phyloP scores from a whole-genome alignment of 352 stramenopile genomes.

The Phytophthora citrophthora region DNA sequence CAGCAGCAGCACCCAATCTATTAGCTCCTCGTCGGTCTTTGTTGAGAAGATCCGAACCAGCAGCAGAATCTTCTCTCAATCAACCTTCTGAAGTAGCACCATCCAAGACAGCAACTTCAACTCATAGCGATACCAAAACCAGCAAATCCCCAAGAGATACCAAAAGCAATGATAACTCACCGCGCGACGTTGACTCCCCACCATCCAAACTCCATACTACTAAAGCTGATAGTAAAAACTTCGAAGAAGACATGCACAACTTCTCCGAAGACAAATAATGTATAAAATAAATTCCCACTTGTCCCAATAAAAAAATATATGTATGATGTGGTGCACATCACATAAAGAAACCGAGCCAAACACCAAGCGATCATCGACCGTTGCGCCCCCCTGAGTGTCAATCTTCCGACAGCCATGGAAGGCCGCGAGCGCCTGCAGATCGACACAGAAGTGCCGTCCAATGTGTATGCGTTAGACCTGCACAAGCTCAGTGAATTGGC shows the following conservation, averaged over 20 bases:
- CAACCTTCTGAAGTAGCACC: not conserved
- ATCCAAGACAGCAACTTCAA: not conserved
- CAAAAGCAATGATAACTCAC: constrained; percentile 17
- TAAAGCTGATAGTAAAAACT: constrained; percentile 11
- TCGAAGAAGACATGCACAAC: constrained; percentile 9
- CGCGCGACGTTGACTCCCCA: not conserved
- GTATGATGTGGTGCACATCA: constrained; percentile 1
- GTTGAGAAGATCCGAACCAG: not conserved
- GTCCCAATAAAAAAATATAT: too few species aligned
- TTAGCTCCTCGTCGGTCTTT: constrained; percentile 17
- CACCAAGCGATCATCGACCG: constrained; percentile 26
- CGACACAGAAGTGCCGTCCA: constrained; percentile 83
- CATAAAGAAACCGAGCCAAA: not conserved
- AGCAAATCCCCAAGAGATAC: constrained; percentile 7
- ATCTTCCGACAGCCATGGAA: constrained; percentile 29
- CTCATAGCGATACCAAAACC: not conserved
- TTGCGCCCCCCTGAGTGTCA: constrained; percentile 1
- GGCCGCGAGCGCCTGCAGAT: constrained; percentile 53
- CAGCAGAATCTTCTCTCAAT: not conserved
- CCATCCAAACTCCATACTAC: not conserved
- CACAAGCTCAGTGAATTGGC: constrained; percentile 70
- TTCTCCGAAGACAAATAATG: constrained; percentile 4
- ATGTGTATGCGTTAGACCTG: constrained; percentile 76
- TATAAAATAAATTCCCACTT: too few species aligned
- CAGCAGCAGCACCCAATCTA: not conserved